Evolutionary conservation across 495 filamentous ascomycete species (phyloP), one percentile per base, ranked within the genome.

Genomic region (Penicillium verhagenii): DNA sequence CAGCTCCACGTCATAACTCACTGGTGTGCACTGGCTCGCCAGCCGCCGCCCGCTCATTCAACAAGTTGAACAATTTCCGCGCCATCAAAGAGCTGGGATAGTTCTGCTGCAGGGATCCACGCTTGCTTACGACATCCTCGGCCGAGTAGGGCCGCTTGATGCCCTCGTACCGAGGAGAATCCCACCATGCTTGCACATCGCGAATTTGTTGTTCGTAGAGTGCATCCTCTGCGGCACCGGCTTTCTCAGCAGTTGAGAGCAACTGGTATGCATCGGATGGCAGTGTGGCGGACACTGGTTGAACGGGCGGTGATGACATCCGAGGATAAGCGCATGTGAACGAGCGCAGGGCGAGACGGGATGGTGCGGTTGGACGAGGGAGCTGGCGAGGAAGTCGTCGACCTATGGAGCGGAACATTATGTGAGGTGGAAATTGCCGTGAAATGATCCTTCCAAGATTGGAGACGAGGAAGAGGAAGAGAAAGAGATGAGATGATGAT

Each of bases 81-180:
- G 95, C 94, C 91, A 95, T 96, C 46, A 92, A 68, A 2, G 89
- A 95, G 68, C 89, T 94, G 0, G 95, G 91, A 58, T 97, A 97
- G 51, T 78, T 80, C 65, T 97, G 92, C 64, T 88, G 81, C 56
- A 97, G 77, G 8, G 89, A 85, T 3, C 94, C 94, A 52, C 94
- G 82, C 76, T 96, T 96, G 74, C 84, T 91, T 49, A 95, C 94
- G 26, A 98, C 86, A 73, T 96, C 92, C 56, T 82, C 88, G 6
- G 94, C 89, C 2, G 86, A 87, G 71, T 97, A 97, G 25, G 94
- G 90, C 20, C 94, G 82, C 77, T 86, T 92, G 74, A 97, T 96
- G 18, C 90, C 92, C 49, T 87, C 82, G 67, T 83, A 98, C 31
- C 94, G 85, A 2, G 89, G 85, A 31, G 83, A 82, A 25, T 78